Base-by-base conservation (phyloP, 169 alveolate genomes). In the Cryptosporidium canis region DNA sequence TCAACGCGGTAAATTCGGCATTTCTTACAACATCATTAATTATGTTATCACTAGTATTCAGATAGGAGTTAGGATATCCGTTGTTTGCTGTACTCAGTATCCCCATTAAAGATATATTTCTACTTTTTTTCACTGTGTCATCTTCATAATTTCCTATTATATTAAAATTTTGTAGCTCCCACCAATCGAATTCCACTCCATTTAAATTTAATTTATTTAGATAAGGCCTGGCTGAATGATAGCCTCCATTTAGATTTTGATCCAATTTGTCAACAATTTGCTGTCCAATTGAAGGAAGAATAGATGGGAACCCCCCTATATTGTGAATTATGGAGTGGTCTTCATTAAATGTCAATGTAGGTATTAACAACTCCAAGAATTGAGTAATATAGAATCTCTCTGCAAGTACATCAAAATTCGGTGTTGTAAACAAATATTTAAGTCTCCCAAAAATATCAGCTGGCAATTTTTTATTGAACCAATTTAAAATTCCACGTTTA, bases 351-450 rank as follows among this genome's bases (percentile, higher is more conserved):
- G n/a, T 77, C 47, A 77, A 8, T 41, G 47, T n/a, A 27, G 87
- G 87, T 11, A 77, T 35, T 3, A 77, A 24, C 3, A 77, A 31
- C 58, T 77, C 87, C 27, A 77, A 37, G 27, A 77, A 77, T 58
- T 77, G 77, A 18, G 77, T 58, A 3, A 77, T 77, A 24, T 77
- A 77, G 18, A 77, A 58, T 61, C 87, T 77, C 63, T 77, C 87
- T 11, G 87, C 87, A 4, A 77, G 64, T 35, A 77, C 72, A 56
- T 77, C 87, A 77, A 77, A 77, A 37, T 48, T 77, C 0, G 87
- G 27, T 21, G 87, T 41, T 16, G 87, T 77, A 39, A 77, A 61
- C 39, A 77, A 77, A 55, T 58, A 77, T 14, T 48, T 71, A 56
- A 77, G 71, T 33, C 87, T 77, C 1, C 63, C 87, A 35, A 58